Conservation (phyloP, 495 filamentous ascomycete genomes). For the Glonium stellatum region DNA sequence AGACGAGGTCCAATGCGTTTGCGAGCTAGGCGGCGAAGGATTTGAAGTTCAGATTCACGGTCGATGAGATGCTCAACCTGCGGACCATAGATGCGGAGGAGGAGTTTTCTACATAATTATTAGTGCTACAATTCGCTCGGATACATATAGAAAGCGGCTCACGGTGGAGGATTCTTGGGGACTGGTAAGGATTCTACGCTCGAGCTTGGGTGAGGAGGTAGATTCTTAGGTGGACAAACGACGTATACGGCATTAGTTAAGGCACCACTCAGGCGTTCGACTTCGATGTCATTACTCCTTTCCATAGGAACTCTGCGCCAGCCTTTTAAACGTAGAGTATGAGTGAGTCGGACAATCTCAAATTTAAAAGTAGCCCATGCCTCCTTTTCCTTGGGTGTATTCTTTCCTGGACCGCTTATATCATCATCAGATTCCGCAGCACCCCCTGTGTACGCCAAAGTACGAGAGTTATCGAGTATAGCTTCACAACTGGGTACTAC, state of each 20-base stretch:
- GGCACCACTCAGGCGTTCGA: constrained; percentile 84
- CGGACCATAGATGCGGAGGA: constrained; percentile 89
- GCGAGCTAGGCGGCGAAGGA: constrained; percentile 75
- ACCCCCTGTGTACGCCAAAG: constrained; percentile 64
- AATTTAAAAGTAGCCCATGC: constrained; percentile 77
- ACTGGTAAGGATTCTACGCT: constrained; percentile 34
- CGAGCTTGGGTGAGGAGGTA: constrained; percentile 39
- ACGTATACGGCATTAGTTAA: constrained; percentile 96
- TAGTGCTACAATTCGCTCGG: not conserved
- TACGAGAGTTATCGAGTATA: constrained; percentile 80
- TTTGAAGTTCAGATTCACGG: constrained; percentile 78
- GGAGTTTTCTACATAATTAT: constrained; percentile 55
- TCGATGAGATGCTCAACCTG: constrained; percentile 96
- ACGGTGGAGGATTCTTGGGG: constrained; percentile 47
- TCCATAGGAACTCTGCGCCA: constrained; percentile 84
- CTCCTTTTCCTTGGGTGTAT: constrained; percentile 53
- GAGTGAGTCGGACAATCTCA: constrained; percentile 80
- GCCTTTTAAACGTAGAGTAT: constrained; percentile 81
- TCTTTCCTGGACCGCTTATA: constrained; percentile 34
- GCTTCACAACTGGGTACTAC: constrained; percentile 72
- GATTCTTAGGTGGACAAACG: constrained; percentile 66
- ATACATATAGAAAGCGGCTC: constrained; percentile 21
- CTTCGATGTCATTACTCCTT: constrained; percentile 58
- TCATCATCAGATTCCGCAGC: constrained; percentile 42
- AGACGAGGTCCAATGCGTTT: constrained; percentile 91